Conservation (phyloP, 2,329 filamentous ascomycete species). For the Fusarium xyrophilum region DNA sequence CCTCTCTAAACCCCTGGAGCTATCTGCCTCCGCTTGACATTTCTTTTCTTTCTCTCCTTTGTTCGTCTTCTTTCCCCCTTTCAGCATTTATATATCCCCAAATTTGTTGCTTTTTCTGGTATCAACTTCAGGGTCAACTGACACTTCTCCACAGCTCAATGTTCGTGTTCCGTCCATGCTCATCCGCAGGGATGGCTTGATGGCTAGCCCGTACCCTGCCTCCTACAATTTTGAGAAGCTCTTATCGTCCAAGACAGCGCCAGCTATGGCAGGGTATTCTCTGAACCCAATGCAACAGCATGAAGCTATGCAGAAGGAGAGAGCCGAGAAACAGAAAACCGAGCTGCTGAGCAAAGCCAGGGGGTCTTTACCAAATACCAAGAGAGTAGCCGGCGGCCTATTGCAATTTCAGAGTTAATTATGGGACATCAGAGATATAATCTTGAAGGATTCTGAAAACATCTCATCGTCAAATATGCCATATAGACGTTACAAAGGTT, state of each 20-base stretch:
- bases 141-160: constrained; percentile 54
- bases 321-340: constrained; percentile 52
- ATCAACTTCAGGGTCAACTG: constrained; percentile 17
- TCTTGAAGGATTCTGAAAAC: not conserved
- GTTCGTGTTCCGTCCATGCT: constrained; percentile 69
- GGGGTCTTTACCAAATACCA: constrained; percentile 47
- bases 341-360: constrained; percentile 52
- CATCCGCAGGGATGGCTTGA: constrained; percentile 60
- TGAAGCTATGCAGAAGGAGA: constrained; percentile 56
- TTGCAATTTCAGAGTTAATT: constrained; percentile 39
- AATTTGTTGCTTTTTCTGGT: constrained; percentile 18
- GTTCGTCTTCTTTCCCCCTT: not conserved
- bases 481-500: not conserved
- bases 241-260: constrained; percentile 49
- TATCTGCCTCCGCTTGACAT: not conserved
- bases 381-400: constrained; percentile 50
- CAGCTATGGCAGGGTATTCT: constrained; percentile 47
- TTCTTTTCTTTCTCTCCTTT: not conserved
- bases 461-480: not conserved
- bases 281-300: constrained; percentile 57
- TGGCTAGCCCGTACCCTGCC: constrained; percentile 53
- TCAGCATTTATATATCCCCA: not conserved
- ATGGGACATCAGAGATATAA: not conserved
- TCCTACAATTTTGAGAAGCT: constrained; percentile 55
- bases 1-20: not conserved